Conservation (phyloP, 1,139 yeast species). For the Meyerozyma elateridarum region DNA sequence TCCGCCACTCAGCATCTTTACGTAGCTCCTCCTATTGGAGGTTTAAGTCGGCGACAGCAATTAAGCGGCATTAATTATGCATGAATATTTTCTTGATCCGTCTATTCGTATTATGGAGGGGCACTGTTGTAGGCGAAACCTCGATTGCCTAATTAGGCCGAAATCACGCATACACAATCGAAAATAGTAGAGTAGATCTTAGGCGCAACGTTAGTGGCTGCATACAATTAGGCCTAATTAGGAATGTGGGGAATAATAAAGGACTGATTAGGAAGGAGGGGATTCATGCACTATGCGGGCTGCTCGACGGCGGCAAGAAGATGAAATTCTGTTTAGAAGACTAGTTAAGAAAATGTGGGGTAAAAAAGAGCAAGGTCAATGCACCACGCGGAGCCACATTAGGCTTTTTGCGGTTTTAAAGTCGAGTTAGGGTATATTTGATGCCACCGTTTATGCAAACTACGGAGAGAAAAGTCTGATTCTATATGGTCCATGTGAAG, state of each 20-base stretch:
- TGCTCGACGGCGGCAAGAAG: too few relatives aligned
- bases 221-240: constrained; percentile 4
- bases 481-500: too few relatives aligned
- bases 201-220: background rate
- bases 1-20: too few relatives aligned
- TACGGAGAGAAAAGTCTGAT: too few relatives aligned
- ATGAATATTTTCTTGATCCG: too few relatives aligned
- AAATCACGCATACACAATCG: background rate
- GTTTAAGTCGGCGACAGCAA: too few relatives aligned
- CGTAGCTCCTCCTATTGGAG: too few relatives aligned
- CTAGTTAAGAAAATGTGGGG: background rate
- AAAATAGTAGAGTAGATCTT: background rate
- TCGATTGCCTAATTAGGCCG: constrained; percentile 6
- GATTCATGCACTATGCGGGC: constrained; percentile 2
- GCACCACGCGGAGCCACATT: background rate
- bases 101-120: too few relatives aligned
- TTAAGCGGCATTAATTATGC: too few relatives aligned
- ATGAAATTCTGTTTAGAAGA: too few relatives aligned
- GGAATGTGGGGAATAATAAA: constrained; percentile 4
- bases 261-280: background rate
- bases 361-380: background rate
- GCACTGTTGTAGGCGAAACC: background rate
- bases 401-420: background rate
- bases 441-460: too few relatives aligned
- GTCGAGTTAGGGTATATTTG: background rate